Base-by-base conservation (phyloP, 106 monocot genomes). In the Dendrobium officinale region DNA sequence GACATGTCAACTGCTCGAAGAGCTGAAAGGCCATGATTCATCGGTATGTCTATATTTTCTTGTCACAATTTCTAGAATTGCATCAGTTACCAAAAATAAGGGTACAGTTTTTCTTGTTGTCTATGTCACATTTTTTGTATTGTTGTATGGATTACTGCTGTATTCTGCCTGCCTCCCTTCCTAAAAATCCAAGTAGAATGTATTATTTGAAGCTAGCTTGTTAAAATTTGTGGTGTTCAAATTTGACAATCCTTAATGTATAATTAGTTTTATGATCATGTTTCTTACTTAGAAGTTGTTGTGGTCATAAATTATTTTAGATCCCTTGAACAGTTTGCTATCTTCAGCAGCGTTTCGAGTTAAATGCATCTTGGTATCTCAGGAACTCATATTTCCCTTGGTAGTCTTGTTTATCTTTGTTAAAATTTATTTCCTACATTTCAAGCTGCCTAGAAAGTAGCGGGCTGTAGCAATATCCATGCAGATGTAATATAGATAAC, bases 21-120 rank as follows among this genome's bases (percentile, higher is more conserved):
- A 99, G 80, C 81, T 99, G 77, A 99, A 99, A 81, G 99, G 99
- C 66, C 99, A 99, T 80, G 91, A 88, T 78, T 91, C 86, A 84
- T 81, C 91, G 82, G 96, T 96, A 58, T 68, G 11, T 48, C 47
- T 78, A 24, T 72, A 40, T 24, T 70, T 70, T 70, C 70, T 33
- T 37, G 15, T 70, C 29, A 70, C 29, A 16, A 16, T 70, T 70
- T 70, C 4, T 33, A 70, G 24, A 15, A 16, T 70, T 70, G 13
- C 7, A 37, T 37, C 33, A 3, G 13, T 70, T 33, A 33, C 4
- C 9, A 37, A 70, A 26, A 66, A 31, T 4, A 2, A 31, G 1
- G 33, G 70, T 33, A 70, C 24, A 67, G 9, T 27, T 31, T 68
- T 31, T 31, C 1, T 68, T 68, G 7, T 37, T 70, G 13, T 70